A percentile compares a stretch with the other conserved stretches of the same genome.
phyloP scores from a whole-genome alignment of 257 asterid genomes.

The Hygrophila difformis region DNA sequence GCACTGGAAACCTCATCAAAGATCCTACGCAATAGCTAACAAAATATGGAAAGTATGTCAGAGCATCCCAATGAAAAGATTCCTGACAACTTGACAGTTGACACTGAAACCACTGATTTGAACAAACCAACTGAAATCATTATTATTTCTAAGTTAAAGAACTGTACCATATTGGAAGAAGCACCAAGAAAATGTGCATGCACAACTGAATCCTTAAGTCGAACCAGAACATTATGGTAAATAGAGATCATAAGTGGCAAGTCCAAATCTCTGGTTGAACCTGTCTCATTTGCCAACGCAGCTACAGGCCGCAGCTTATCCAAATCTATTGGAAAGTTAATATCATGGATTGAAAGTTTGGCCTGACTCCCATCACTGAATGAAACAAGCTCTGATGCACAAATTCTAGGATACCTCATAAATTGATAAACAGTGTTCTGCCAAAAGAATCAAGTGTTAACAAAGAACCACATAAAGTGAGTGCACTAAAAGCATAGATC shows the following conservation, averaged over 20 bases:
- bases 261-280: conserved; percentile 21
- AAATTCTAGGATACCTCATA: conserved; percentile 68
- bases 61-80: conserved; percentile 8
- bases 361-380: conserved; percentile 25
- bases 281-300: conserved; percentile 16
- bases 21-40: conserved; percentile 55
- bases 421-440: conserved; percentile 49
- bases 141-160: conserved; percentile 7
- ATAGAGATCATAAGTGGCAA: conserved; percentile 45
- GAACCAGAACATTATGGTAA: conserved; percentile 51
- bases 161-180: conserved; percentile 45
- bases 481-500: conserved; percentile 7
- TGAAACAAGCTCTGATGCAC: conserved; percentile 33
- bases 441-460: conserved; percentile 15
- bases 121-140: background rate
- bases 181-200: conserved; percentile 51
- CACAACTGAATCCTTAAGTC: conserved; percentile 44
- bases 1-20: conserved; percentile 51
- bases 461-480: conserved; percentile 9
- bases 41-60: conserved; percentile 16
- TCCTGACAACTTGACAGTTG: too few species aligned
- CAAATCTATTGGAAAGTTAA: conserved; percentile 47
- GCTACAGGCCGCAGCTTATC: conserved; percentile 33
- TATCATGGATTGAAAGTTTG: conserved; percentile 26
- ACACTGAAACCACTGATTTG: background rate